Evolutionary conservation across 768 basidiomycete species (phyloP).

Genomic region (Panellus pusillus): DNA sequence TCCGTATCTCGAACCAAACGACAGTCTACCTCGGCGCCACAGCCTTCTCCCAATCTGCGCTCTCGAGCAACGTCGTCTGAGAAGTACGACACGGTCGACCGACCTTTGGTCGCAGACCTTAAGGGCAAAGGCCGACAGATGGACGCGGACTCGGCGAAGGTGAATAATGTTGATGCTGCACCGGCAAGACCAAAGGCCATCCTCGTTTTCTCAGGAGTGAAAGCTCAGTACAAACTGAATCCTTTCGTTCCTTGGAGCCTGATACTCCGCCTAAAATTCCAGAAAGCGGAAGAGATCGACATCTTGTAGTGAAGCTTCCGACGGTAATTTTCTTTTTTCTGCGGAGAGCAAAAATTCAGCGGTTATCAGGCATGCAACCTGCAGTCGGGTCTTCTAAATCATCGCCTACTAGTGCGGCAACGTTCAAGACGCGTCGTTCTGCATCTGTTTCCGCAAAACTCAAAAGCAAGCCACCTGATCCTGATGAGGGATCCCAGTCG

Average conservation of each 20-base stretch:
- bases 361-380: neutral
- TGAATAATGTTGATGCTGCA: constrained; percentile 16
- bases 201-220: neutral
- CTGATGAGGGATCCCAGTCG: neutral
- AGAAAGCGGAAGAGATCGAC: too few relatives aligned
- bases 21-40: neutral
- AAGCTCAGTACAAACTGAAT: neutral
- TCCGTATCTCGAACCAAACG: neutral
- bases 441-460: constrained; percentile 3
- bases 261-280: neutral
- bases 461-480: neutral
- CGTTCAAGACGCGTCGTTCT: neutral
- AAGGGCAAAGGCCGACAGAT: constrained; percentile 23
- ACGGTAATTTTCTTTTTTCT: neutral
- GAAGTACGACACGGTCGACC: neutral
- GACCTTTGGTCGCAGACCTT: neutral
- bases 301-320: neutral
- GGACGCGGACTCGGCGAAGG: constrained; percentile 10
- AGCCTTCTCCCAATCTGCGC: neutral
- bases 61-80: neutral
- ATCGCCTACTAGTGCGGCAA: neutral
- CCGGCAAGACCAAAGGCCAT: neutral
- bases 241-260: neutral
- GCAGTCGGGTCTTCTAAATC: neutral
- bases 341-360: neutral